Conservation (phyloP, 1,139 yeast species). For the Sugiyamaella sp. region DNA sequence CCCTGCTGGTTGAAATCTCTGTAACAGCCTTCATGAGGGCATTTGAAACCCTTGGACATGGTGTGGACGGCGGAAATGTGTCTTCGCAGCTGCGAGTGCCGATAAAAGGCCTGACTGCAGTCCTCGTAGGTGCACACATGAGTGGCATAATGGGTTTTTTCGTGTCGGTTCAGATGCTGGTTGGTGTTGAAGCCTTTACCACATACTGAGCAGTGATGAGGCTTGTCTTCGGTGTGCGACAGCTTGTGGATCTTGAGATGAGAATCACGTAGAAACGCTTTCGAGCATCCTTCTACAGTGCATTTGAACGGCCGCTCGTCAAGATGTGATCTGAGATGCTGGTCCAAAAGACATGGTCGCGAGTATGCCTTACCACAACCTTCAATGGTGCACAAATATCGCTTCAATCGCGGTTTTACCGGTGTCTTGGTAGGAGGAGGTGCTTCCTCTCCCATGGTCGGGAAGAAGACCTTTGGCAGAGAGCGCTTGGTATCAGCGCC, state of each 20-base stretch:
- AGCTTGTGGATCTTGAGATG: conserved; percentile 76
- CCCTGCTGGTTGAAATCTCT: conserved; percentile 39
- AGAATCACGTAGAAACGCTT: conserved; percentile 70
- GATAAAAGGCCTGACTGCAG: conserved; percentile 70
- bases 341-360: conserved; percentile 80
- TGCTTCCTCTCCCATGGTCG: conserved; percentile 14
- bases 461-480: conserved; percentile 21
- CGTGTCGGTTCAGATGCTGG: conserved; percentile 86
- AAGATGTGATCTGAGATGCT: conserved; percentile 76
- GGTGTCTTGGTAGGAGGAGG: conserved; percentile 17
- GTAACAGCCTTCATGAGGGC: conserved; percentile 41
- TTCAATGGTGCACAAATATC: conserved; percentile 59
- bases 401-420: conserved; percentile 53
- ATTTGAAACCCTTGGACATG: conserved; percentile 36
- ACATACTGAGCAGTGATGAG: conserved; percentile 74
- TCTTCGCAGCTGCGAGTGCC: conserved; percentile 75
- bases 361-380: conserved; percentile 78
- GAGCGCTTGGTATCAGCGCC: background rate
- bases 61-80: conserved; percentile 68
- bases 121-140: conserved; percentile 61
- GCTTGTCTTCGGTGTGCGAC: conserved; percentile 62
- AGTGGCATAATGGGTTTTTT: conserved; percentile 71
- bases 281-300: conserved; percentile 54
- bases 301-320: conserved; percentile 81
- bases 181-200: conserved; percentile 79